Evolutionary conservation across 805 yeast genomes (phyloP).

Genomic region (Saturnispora serradocipensis): DNA sequence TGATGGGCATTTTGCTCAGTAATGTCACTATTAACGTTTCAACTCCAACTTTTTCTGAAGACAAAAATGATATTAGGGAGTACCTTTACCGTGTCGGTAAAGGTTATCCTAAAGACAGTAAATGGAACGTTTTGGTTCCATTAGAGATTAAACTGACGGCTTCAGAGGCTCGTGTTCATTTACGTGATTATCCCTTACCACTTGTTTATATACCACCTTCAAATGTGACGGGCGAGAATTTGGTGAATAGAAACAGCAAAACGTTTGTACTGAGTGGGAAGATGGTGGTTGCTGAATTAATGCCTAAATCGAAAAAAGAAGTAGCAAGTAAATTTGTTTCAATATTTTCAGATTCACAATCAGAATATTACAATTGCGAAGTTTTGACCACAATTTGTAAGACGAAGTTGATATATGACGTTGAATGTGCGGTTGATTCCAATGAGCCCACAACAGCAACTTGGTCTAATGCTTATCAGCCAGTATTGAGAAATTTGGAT

Average conservation of each 20-base stretch:
- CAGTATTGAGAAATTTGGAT: slow-evolving; percentile 76
- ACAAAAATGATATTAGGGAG: slow-evolving; percentile 38
- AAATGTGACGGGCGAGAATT: background rate
- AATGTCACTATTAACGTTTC: slow-evolving; percentile 37
- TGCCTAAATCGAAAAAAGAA: slow-evolving; percentile 40
- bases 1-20: slow-evolving; percentile 39
- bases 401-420: slow-evolving; percentile 33
- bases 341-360: slow-evolving; percentile 36
- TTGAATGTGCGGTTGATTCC: slow-evolving; percentile 47
- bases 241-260: slow-evolving; percentile 4
- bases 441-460: slow-evolving; percentile 53
- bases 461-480: slow-evolving; percentile 82
- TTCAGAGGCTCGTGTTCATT: slow-evolving; percentile 55
- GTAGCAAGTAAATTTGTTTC: slow-evolving; percentile 56
- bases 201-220: slow-evolving; percentile 55
- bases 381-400: slow-evolving; percentile 6
- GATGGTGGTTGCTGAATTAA: slow-evolving; percentile 58
- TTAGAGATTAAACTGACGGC: slow-evolving; percentile 45
- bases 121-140: slow-evolving; percentile 64
- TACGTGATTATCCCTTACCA: slow-evolving; percentile 85
- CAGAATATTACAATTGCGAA: slow-evolving; percentile 13
- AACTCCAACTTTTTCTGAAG: slow-evolving; percentile 39
- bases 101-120: slow-evolving; percentile 66
- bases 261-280: slow-evolving; percentile 39
- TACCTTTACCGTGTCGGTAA: slow-evolving; percentile 69